These are phyloP conservation scores for Didymella lethalis DNA, from an alignment of 2,329 filamentous ascomycete species.

Conservation along the genomic window DNA sequence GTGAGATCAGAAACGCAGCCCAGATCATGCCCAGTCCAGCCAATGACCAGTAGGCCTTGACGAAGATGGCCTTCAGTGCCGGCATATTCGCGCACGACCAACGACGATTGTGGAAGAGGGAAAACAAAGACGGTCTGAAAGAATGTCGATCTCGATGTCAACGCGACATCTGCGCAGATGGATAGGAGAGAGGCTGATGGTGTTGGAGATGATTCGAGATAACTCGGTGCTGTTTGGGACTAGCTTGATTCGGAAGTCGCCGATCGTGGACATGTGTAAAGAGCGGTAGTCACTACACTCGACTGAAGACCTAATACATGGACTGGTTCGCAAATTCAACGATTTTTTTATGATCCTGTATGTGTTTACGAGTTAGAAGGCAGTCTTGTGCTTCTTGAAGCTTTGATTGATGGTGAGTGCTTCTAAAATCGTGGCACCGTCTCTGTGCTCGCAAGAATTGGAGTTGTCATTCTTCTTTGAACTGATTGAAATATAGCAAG, in stretches of 20 bases:
- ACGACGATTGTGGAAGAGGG: neutral
- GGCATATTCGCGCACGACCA: conserved; percentile 30
- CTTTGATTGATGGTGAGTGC: neutral
- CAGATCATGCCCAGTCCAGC: conserved; percentile 69
- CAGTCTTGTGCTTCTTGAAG: neutral
- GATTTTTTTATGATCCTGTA: neutral
- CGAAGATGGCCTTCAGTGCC: conserved; percentile 38
- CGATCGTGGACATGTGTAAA: conserved; percentile 8
- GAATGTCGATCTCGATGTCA: neutral
- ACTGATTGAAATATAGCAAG: neutral
- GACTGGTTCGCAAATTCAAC: neutral
- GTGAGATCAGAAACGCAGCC: conserved; percentile 68
- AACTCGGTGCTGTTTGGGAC: conserved; percentile 10
- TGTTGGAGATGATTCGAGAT: conserved; percentile 16
- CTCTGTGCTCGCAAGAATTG: neutral
- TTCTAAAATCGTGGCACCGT: neutral
- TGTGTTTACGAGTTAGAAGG: neutral
- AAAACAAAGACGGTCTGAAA: neutral
- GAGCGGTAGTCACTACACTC: neutral
- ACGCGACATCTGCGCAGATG: conserved; percentile 2
- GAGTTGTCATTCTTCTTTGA: neutral
- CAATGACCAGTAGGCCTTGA: conserved; percentile 50
- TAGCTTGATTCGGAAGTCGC: conserved; percentile 22
- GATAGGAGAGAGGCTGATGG: conserved; percentile 12
- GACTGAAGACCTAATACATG: neutral